phyloP scores from a whole-genome alignment of 2,329 filamentous ascomycete species.

The Tolypocladium tropicale region DNA sequence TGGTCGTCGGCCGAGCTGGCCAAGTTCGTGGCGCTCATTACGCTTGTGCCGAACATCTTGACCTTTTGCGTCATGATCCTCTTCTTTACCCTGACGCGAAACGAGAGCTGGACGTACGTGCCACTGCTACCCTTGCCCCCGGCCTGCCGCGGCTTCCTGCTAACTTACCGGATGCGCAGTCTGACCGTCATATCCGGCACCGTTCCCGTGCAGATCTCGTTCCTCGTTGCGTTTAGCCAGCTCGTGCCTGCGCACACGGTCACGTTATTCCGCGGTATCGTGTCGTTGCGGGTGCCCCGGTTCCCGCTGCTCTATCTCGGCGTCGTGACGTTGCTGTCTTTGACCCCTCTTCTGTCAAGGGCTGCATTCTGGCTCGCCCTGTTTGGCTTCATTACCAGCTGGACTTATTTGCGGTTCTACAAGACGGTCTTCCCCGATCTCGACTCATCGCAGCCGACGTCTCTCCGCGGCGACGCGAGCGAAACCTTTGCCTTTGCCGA shows the following conservation, averaged over 20 bases:
- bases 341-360: slow-evolving; percentile 50
- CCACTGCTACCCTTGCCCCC: neutral
- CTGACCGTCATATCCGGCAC: slow-evolving; percentile 79
- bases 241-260: slow-evolving; percentile 96
- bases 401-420: slow-evolving; percentile 95
- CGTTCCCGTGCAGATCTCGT: slow-evolving; percentile 80
- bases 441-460: slow-evolving; percentile 47
- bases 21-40: slow-evolving; percentile 73
- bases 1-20: slow-evolving; percentile 90
- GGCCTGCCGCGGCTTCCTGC: neutral
- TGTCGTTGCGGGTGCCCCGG: slow-evolving; percentile 76
- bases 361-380: slow-evolving; percentile 71
- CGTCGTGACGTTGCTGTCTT: slow-evolving; percentile 54
- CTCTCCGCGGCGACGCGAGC: slow-evolving; percentile 79
- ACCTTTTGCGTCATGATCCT: slow-evolving; percentile 63
- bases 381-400: slow-evolving; percentile 77
- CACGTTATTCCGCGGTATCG: slow-evolving; percentile 76
- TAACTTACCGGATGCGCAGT: slow-evolving; percentile 28
- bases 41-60: slow-evolving; percentile 70
- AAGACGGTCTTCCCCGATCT: slow-evolving; percentile 65
- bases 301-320: slow-evolving; percentile 65
- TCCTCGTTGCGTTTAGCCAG: slow-evolving; percentile 95
- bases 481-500: slow-evolving; percentile 94
- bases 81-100: slow-evolving; percentile 60
- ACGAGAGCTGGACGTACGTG: slow-evolving; percentile 59